A percentile compares a stretch with the other conserved stretches of the same genome.
phyloP scores from a whole-genome alignment of 768 basidiomycete species.

The Aureoboletus auriporus region DNA sequence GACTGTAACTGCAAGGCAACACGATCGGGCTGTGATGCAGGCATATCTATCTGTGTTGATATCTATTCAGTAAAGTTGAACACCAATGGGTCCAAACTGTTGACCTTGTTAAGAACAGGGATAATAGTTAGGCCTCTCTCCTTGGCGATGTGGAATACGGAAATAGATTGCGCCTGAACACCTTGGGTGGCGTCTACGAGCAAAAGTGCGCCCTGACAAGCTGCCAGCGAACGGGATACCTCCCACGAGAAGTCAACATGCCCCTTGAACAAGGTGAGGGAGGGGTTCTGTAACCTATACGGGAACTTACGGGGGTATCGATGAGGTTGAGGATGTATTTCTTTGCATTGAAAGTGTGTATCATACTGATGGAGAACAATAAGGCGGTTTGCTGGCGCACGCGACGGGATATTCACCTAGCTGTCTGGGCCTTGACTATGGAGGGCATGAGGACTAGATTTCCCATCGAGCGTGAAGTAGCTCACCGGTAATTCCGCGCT shows the following conservation, averaged over 20 bases:
- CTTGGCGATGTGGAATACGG: constrained; percentile 85
- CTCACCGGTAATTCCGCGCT: constrained; percentile 90
- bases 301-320: constrained; percentile 76
- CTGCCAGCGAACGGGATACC: constrained; percentile 86
- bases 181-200: constrained; percentile 97
- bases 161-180: constrained; percentile 95
- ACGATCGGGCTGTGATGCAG: constrained; percentile 78
- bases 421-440: constrained; percentile 92
- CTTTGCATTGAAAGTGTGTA: constrained; percentile 53
- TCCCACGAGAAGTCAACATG: constrained; percentile 99
- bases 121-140: constrained; percentile 81
- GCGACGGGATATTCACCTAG: constrained; percentile 48
- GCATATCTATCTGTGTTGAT: constrained; percentile 75
- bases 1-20: constrained; percentile 78
- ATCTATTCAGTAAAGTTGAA: constrained; percentile 1
- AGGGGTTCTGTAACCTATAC: background rate
- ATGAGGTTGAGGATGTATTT: constrained; percentile 86
- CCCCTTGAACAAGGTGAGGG: constrained; percentile 45
- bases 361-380: constrained; percentile 55
- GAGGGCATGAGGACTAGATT: constrained; percentile 1
- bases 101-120: constrained; percentile 89
- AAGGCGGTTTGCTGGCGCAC: background rate
- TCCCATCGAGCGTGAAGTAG: background rate
- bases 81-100: background rate
- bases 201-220: constrained; percentile 85